Evolutionary conservation across 192 early-diverging fungal species (phyloP), one percentile per base, ranked within the genome.

Genomic region (Gryganskiella cystojenkinii): DNA sequence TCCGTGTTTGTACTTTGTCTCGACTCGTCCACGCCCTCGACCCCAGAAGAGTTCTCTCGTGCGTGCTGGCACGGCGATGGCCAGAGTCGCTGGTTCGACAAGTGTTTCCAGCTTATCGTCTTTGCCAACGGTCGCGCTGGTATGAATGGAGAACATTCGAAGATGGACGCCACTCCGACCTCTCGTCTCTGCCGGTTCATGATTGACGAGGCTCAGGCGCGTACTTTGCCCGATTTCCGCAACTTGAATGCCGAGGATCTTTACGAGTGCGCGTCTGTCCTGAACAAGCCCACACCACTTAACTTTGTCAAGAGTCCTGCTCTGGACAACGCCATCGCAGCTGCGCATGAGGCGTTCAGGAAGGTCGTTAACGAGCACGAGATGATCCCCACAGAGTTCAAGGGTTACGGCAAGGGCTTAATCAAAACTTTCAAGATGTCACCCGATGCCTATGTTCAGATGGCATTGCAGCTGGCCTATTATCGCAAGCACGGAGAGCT

Each of bases 61-160:
- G 88, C 89, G 17, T 92, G 91, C 83, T 92, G 93, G 93, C 92
- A 94, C 82, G 90, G 92, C 27, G 88, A 81, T 35, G 94, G 92
- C 3, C 88, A 87, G 64, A 97, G 96, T 67, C 85, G 95, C 9
- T 97, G 95, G 95, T 94, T 92, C 64, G 95, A 97, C 79, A 97
- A 95, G 74, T 84, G 82, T 25, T 73, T 93, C 50, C 87, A 81
- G 19, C 64, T 94, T 25, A 79, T 87, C 27, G 82, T 95, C 51
- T 90, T 91, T 63, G 87, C 88, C 67, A 94, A 93, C 72, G 96
- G 94, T 28, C 71, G 86, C 11, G 86, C 83, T 4, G 87, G 82
- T 1, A 81, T 90, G 49, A 66, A 87, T 34, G 92, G 92, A 40
- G 92, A 93, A 40, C 72, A 79, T 53, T 79, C 71, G 34, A 80